Evolutionary conservation across 192 early-diverging fungal genomes (phyloP).

Genomic region (Phycomyces blakesleeanus): DNA sequence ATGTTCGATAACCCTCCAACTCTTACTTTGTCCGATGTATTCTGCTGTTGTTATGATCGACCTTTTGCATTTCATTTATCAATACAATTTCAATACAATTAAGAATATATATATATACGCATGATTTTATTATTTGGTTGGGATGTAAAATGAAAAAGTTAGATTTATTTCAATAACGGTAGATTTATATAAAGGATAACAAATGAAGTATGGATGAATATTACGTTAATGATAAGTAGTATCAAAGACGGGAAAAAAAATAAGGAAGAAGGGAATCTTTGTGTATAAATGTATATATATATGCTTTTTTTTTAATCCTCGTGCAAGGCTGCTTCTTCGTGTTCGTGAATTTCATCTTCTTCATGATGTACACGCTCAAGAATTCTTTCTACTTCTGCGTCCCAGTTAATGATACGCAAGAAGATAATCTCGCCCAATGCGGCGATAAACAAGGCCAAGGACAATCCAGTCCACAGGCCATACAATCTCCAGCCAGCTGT

Average conservation of each 20-base stretch:
- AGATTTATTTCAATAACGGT: too few species aligned
- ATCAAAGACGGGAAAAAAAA: background rate
- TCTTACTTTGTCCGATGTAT: too few species aligned
- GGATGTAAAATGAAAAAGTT: too few species aligned
- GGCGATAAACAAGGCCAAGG: constrained; percentile 36
- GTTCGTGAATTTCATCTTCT: constrained; percentile 15
- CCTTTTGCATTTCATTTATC: too few species aligned
- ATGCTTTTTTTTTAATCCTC: background rate
- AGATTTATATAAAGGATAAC: background rate
- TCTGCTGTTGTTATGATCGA: too few species aligned
- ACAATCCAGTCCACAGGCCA: constrained; percentile 62
- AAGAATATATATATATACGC: too few species aligned
- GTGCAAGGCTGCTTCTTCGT: too few species aligned
- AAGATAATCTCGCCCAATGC: constrained; percentile 10
- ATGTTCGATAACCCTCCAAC: too few species aligned
- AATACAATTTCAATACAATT: too few species aligned
- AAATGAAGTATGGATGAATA: background rate
- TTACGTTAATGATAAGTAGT: background rate
- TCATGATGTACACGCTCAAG: constrained; percentile 19
- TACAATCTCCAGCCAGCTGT: constrained; percentile 47
- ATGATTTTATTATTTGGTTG: too few species aligned
- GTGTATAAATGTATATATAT: too few species aligned
- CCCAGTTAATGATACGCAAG: constrained; percentile 22
- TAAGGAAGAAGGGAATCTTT: background rate
- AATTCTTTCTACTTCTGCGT: constrained; percentile 19